Evolutionary conservation across 176 grass and related monocot species (phyloP).

Genomic region (Eragrostis nindensis): DNA sequence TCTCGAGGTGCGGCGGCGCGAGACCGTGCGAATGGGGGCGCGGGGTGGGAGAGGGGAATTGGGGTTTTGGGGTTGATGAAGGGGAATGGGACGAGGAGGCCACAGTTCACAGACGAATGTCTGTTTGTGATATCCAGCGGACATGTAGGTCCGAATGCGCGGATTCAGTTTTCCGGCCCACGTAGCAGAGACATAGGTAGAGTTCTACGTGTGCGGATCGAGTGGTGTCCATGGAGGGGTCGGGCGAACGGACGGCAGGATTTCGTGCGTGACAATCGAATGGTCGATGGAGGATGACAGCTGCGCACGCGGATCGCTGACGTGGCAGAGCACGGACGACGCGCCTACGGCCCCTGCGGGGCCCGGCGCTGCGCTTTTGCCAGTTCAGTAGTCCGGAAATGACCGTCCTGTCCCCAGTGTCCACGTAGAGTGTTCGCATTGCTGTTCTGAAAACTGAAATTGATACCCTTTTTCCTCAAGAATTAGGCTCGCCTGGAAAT

Average conservation of each 20-base stretch:
- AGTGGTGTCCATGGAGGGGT: background rate
- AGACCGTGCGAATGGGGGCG: background rate
- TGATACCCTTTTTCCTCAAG: no score
- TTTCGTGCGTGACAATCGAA: conserved; percentile 26
- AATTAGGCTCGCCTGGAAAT: background rate
- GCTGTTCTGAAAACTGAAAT: no score
- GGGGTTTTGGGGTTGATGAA: conserved; percentile 49
- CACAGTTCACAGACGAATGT: no score
- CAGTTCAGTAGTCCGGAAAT: background rate
- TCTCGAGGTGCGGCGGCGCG: background rate
- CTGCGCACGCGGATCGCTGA: conserved; percentile 62
- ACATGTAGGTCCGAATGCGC: background rate
- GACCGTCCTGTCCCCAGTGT: background rate
- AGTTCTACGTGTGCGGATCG: background rate
- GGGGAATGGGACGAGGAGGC: conserved; percentile 5
- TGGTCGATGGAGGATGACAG: background rate
- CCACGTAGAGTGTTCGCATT: background rate
- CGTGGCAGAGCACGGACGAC: conserved; percentile 40
- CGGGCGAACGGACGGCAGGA: conserved; percentile 44
- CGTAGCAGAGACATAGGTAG: background rate
- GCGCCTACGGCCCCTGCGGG: background rate
- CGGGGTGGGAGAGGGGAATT: background rate
- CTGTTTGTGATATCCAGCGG: background rate
- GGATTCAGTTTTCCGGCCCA: rapidly evolving
- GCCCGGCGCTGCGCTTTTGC: background rate